Evolutionary conservation across 257 asterid genomes (phyloP), one percentile per base, ranked within the genome.

Genomic region (Plantago major): DNA sequence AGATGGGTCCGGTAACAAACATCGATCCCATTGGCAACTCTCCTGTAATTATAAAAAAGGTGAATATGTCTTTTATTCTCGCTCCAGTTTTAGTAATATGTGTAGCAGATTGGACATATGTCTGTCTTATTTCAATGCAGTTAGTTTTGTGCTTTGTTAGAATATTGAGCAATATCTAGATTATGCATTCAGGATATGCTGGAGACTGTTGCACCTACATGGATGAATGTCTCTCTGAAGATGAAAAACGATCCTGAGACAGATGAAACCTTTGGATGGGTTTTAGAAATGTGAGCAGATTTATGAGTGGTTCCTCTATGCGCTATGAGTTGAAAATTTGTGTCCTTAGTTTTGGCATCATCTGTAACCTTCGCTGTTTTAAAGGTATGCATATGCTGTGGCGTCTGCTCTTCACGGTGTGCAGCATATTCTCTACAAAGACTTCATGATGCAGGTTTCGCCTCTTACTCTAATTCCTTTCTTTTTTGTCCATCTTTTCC

Each of bases 371-470:
- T 46, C 59, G 12, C 2, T 51, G 46, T 45, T 56, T 17, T 58
- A 19, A 74, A 86, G 95, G 95, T 86, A 86, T 63, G 91, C 71
- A 11, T 86, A 86, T 68, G 89, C 85, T 4, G 82, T 86, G 67
- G 91, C 95, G 55, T 77, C 91, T 45, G 89, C 95, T 68, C 71
- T 81, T 73, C 88, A 86, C 38, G 85, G 85, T 6, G 84, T 83
- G 77, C 81, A 74, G 67, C 87, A 86, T 71, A 67, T 79, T 72
- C 87, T 86, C 45, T 38, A 71, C 48, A 64, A 78, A 65, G 80
- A 79, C 65, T 86, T 86, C 60, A 83, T 83, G 91, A 56, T 79
- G 67, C 92, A 86, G 95, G 95, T 86, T 54, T 60, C 60, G 55
- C 17, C 46, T 65, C 73, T 55, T 46, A 7, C 40, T n/a, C n/a